Evolutionary conservation across 345 rosid genomes (phyloP), one percentile per base, ranked within the genome.

Genomic region (Erucastrum elatum): DNA sequence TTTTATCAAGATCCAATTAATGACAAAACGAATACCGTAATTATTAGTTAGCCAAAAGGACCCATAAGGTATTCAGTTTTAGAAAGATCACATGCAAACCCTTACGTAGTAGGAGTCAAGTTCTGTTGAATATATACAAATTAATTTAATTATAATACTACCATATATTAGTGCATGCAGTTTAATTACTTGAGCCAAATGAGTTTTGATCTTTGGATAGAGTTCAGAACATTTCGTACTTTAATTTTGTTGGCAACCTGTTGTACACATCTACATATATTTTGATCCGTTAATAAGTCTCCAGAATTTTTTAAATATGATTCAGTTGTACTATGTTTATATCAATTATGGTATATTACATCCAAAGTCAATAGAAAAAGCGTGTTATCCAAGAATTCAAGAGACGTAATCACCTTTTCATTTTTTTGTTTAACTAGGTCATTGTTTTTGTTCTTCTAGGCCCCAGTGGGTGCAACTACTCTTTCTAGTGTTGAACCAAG

Each of bases 401-500:
- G 76, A 80, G 76, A 75, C 79, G 80, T 80, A 80, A 70, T 80
- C 72, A 75, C 80, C 8, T 60, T 66, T 72, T 65, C 33, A 60
- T 11, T 2, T 75, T 37, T 59, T 68, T 71, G 64, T 27, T 30
- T 11, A 41, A 72, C 46, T 59, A n/a, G 59, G 60, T 21, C 12
- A 79, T 61, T 66, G 1, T n/a, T 53, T 51, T 53, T 55, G 34
- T n/a, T 51, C 30, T 31, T 5, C 21, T 70, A 70, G 72, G 80
- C 69, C 79, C 80, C 76, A 80, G 83, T 80, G 83, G 83, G 83
- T 80, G 83, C 80, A 70, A 80, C 83, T 21, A 80, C 80, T 80
- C 80, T 49, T 80, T 75, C 60, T 70, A 75, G 79, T 75, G 5
- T 49, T 64, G 72, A 69, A 65, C 68, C 72, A 75, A 75, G 83